Percentiles rank a stretch among this genome's conserved stretches.
phyloP scores from a whole-genome alignment of 805 yeast genomes.

The Kluyveromyces aestuarii region DNA sequence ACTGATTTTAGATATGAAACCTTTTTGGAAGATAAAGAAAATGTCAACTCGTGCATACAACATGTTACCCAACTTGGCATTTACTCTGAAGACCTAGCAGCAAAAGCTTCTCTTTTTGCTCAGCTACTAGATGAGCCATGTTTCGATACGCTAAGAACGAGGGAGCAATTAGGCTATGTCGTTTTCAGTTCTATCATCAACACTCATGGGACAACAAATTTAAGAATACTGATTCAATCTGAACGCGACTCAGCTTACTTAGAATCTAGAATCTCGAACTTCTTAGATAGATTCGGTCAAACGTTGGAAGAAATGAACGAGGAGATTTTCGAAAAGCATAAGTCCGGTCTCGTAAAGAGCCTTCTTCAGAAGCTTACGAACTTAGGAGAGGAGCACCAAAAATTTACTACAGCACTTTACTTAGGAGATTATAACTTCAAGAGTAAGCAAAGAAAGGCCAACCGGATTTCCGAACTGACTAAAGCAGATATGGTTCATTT shows the following conservation, averaged over 20 bases:
- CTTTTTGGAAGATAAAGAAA: conserved; percentile 50
- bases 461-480: conserved; percentile 41
- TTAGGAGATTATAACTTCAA: conserved; percentile 75
- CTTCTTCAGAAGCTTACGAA: conserved; percentile 69
- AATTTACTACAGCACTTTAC: conserved; percentile 59
- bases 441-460: conserved; percentile 48
- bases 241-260: conserved; percentile 69
- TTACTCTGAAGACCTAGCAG: conserved; percentile 35
- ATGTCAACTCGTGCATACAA: conserved; percentile 79
- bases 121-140: conserved; percentile 81
- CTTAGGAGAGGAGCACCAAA: conserved; percentile 61
- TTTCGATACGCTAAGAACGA: conserved; percentile 81
- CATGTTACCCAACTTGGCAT: conserved; percentile 62
- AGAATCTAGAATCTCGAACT: conserved; percentile 65
- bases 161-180: conserved; percentile 91
- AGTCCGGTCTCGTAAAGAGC: conserved; percentile 55
- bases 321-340: conserved; percentile 60
- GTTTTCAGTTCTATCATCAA: conserved; percentile 70
- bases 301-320: conserved; percentile 43
- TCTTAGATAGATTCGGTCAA: conserved; percentile 41
- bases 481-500: conserved; percentile 50
- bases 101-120: conserved; percentile 54
- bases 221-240: conserved; percentile 72
- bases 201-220: conserved; percentile 51
- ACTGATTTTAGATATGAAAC: conserved; percentile 39